These are phyloP conservation scores for Eutrema japonicum DNA, from an alignment of 345 rosid genomes.

Conservation along the genomic window DNA sequence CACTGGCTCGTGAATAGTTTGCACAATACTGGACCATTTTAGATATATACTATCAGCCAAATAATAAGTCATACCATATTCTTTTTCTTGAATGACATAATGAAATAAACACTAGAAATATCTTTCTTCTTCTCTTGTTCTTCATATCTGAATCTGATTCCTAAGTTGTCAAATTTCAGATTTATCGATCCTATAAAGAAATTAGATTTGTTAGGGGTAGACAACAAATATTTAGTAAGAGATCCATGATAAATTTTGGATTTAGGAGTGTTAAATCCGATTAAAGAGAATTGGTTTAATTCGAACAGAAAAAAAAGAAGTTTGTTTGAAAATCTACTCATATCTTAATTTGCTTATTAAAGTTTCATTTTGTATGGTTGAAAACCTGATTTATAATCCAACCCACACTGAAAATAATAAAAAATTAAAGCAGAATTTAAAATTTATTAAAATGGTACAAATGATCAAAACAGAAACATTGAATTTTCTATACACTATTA, in stretches of 20 bases:
- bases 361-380: neutral
- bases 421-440: neutral
- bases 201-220: too few species aligned
- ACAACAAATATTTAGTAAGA: neutral
- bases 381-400: neutral
- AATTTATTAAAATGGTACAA: neutral
- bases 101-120: neutral
- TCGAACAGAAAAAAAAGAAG: neutral
- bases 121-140: slow-evolving; percentile 13
- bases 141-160: slow-evolving; percentile 32
- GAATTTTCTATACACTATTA: too few species aligned
- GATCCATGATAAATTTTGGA: neutral
- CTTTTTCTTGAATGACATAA: too few species aligned
- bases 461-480: neutral
- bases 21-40: too few species aligned
- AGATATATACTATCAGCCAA: too few species aligned
- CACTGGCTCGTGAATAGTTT: too few species aligned
- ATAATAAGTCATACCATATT: too few species aligned
- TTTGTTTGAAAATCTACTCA: neutral
- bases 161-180: too few species aligned
- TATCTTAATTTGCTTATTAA: neutral
- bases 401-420: neutral
- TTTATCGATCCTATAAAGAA: too few species aligned
- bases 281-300: neutral
- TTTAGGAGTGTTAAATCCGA: neutral